Evolutionary conservation across 2,329 filamentous ascomycete genomes (phyloP).

Genomic region (Rutstroemia sp.): DNA sequence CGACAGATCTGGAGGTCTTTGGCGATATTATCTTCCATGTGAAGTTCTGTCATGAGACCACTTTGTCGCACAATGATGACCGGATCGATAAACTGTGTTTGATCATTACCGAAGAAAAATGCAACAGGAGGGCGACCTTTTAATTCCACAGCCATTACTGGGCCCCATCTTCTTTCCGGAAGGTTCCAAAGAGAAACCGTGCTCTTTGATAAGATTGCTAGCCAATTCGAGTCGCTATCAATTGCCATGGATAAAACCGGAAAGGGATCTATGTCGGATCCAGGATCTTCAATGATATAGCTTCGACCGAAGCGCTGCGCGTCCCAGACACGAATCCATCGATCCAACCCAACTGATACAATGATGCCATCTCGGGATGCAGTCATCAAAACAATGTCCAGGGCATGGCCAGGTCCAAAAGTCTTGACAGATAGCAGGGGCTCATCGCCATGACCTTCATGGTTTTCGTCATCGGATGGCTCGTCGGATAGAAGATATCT

Average conservation of each 20-base stretch:
- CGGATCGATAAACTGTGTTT: constrained; percentile 33
- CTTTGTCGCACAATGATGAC: constrained; percentile 58
- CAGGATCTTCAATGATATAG: constrained; percentile 31
- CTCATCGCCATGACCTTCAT: constrained; percentile 36
- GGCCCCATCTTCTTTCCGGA: constrained; percentile 46
- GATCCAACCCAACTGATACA: constrained; percentile 63
- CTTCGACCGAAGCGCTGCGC: constrained; percentile 35
- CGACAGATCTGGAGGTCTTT: constrained; percentile 43
- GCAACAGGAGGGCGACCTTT: constrained; percentile 51
- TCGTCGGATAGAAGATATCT: constrained; percentile 64
- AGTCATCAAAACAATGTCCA: constrained; percentile 61
- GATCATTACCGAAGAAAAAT: constrained; percentile 52
- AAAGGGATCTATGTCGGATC: constrained; percentile 39
- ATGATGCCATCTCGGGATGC: constrained; percentile 57
- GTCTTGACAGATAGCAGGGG: constrained; percentile 52
- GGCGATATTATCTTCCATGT: constrained; percentile 35
- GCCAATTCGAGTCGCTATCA: constrained; percentile 55
- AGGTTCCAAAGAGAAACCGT: constrained; percentile 59
- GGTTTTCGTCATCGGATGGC: constrained; percentile 38
- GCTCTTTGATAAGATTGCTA: constrained; percentile 54
- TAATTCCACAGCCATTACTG: constrained; percentile 46
- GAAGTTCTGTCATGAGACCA: constrained; percentile 54
- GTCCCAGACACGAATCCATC: constrained; percentile 60
- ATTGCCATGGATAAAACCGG: constrained; percentile 57
- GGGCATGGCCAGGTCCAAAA: constrained; percentile 53